Conservation (phyloP, 139 green algal genomes). For the Coccomyxa sp. region DNA sequence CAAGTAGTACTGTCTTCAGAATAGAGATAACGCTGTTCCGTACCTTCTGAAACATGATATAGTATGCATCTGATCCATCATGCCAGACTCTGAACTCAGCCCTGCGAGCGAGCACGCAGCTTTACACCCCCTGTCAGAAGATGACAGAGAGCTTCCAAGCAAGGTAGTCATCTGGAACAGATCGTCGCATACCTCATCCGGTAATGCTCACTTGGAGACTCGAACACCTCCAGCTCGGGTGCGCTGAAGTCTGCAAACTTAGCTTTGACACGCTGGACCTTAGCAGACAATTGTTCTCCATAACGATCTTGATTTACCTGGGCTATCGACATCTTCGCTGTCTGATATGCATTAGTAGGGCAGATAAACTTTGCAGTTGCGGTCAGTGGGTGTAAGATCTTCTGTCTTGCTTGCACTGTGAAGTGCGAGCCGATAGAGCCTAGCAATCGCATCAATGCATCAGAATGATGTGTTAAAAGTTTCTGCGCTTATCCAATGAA, state of each 20-base stretch:
- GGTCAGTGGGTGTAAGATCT: too few relatives aligned
- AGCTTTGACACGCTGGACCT: constrained; percentile 31
- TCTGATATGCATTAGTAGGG: too few relatives aligned
- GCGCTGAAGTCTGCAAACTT: constrained; percentile 49
- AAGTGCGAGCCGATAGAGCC: too few relatives aligned
- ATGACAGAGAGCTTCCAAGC: not conserved
- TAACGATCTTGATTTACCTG: constrained; percentile 23
- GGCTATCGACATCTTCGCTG: not conserved
- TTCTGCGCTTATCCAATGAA: too few relatives aligned
- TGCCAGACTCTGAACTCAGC: constrained; percentile 72
- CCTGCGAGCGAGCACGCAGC: constrained; percentile 19
- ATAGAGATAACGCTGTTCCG: not conserved
- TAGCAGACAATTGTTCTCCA: constrained; percentile 51
- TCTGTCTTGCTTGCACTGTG: too few relatives aligned
- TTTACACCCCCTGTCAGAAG: not conserved
- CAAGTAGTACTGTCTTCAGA: too few relatives aligned
- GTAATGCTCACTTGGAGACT: constrained; percentile 50
- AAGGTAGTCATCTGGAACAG: not conserved
- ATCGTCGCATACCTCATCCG: constrained; percentile 41
- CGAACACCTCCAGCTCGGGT: constrained; percentile 49
- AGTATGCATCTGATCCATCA: constrained; percentile 51
- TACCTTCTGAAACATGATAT: constrained; percentile 71
- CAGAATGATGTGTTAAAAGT: too few relatives aligned
- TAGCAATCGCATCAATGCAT: too few relatives aligned
- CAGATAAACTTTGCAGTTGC: too few relatives aligned